Base-by-base conservation (phyloP, 1,139 yeast species). In the Saccharomyces pastorianus region DNA sequence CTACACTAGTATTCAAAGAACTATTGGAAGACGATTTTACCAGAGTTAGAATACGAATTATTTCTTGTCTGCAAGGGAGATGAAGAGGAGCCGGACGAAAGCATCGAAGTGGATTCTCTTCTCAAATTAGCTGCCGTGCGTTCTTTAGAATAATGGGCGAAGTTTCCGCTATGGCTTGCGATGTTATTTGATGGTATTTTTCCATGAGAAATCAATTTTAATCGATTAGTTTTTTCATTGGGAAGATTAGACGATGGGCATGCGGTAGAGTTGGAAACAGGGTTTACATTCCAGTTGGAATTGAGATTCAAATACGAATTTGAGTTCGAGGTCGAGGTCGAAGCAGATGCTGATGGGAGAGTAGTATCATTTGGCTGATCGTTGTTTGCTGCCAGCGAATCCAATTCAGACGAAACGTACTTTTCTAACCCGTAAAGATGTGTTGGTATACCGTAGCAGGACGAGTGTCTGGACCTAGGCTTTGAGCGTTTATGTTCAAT, bases 371-470 rank as follows among this genome's bases (percentile, higher is more conserved):
- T 42, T 13, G 48, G 31, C 27, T 27, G 38, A 20, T 46, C 26
- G 14, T 50, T 54, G n/a, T 51, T 46, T 3, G 58, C 51, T 4
- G 64, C 59, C 17, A 61, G 41, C 11, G 63, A 64, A 51, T 66
- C 70, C 42, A 66, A 53, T 47, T 61, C 66, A 17, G 63, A 55
- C 6, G 62, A 55, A 26, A 66, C 67, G 53, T 64, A 66, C 47
- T 65, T 61, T 55, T 66, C 70, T 26, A 65, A 52, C 17, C 68
- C 65, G 52, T 63, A 65, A 8, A 66, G 52, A 48, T 66, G 70
- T 2, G 68, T 58, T n/a, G 70, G 70, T 31, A 66, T 66, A 8
- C 62, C 64, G n/a, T 53, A 54, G 23, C 56, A 55, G n/a, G 63
- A 60, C 25, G 53, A 47, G 9, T 49, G 53, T 32, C 56, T 52